Base-by-base conservation (phyloP, 805 yeast genomes). In the Metschnikowia aberdeeniae region DNA sequence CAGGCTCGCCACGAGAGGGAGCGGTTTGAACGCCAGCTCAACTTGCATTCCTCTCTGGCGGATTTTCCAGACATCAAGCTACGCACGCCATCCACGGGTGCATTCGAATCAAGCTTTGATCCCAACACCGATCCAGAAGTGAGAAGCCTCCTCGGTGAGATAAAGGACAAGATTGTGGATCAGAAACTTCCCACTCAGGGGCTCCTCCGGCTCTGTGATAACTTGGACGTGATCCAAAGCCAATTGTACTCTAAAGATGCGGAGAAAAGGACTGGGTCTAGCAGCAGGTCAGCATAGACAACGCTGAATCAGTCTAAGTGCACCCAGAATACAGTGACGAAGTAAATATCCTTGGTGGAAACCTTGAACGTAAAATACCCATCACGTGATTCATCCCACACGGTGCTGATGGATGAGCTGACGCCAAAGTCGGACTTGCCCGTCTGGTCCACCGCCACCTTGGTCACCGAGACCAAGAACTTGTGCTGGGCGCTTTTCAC, bases 331-430 rank as follows among this genome's bases (percentile, higher is more conserved):
- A 54, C 45, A 3, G 55, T 51, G 29, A 54, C 43, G n/a, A 57
- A 54, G 42, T 56, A 57, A 39, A 57, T 62, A 29, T 46, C 35
- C n/a, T 52, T 57, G 7, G 49, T 31, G 6, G 54, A 51, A 11
- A 71, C 45, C 40, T 63, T 63, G 17, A 75, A 45, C 20, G 68
- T 68, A 10, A 73, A 61, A 29, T 69, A 62, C 2, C 86, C 87
- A 59, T 82, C 89, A 37, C 68, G 78, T 10, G 64, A 61, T 7
- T 66, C 56, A 50, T 81, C 81, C 86, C 86, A 82, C 4, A 73
- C 63, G 0, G 82, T 75, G 9, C 82, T 84, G 39, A 78, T 65
- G 5, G 68, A 60, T 8, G 73, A 63, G 3, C 62, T 51, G 14
- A 73, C 51, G 9, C 39, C 39, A 34, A 62, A 45, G 20, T 57